phyloP scores from a whole-genome alignment of 768 basidiomycete species.

The Termitomyces eurrhizus region DNA sequence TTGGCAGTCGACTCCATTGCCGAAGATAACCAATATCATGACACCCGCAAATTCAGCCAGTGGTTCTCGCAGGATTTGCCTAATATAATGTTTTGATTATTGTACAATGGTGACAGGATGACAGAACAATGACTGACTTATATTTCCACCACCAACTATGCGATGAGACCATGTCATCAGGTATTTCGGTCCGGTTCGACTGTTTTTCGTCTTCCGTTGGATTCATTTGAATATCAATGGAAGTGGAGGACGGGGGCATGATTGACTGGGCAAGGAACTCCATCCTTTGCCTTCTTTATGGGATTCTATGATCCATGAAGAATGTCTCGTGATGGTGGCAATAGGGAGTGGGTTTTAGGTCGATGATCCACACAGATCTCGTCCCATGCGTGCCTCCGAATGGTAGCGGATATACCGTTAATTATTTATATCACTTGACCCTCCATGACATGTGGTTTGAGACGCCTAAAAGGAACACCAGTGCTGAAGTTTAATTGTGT shows the following conservation, averaged over 20 bases:
- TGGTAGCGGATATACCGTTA: no score
- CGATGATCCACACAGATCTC: background rate
- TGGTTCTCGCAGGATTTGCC: constrained; percentile 31
- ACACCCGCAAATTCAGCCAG: constrained; percentile 53
- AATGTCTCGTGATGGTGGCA: background rate
- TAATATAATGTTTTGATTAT: constrained; percentile 3
- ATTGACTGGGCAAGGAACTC: background rate
- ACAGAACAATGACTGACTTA: constrained; percentile 16
- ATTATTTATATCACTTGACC: background rate
- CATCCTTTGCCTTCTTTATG: background rate
- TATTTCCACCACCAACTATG: constrained; percentile 26
- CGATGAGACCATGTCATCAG: background rate
- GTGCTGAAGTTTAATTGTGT: background rate
- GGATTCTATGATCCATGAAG: background rate
- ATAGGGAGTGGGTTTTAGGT: background rate
- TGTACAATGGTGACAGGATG: background rate
- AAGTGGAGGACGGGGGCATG: constrained; percentile 1
- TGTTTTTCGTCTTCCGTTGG: background rate
- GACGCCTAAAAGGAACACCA: background rate
- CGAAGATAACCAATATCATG: constrained; percentile 51
- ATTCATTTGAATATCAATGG: background rate
- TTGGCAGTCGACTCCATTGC: constrained; percentile 47
- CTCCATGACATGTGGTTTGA: background rate
- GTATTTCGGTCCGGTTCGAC: background rate
- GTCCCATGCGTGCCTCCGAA: background rate